Percentiles rank a stretch among this genome's conserved stretches.
These are phyloP conservation scores for Amylocarpus encephaloides DNA, from an alignment of 2,329 filamentous ascomycete genomes.

Conservation along the genomic window DNA sequence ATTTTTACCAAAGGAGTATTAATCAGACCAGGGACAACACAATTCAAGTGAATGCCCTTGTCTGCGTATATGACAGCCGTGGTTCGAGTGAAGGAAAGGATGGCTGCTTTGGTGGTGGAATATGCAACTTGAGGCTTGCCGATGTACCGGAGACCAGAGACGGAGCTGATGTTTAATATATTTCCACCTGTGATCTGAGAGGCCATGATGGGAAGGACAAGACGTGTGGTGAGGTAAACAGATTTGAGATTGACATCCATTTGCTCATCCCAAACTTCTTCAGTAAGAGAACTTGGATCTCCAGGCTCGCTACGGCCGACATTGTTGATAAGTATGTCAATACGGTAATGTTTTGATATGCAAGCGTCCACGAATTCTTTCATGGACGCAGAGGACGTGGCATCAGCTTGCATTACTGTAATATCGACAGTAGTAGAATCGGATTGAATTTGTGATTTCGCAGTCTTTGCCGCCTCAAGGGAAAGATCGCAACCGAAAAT, in stretches of 20 bases:
- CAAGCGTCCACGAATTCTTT: slow-evolving; percentile 47
- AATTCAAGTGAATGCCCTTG: slow-evolving; percentile 44
- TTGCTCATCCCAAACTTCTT: slow-evolving; percentile 46
- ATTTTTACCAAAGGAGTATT: slow-evolving; percentile 45
- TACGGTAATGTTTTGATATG: slow-evolving; percentile 44
- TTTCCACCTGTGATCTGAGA: slow-evolving; percentile 34
- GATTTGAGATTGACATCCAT: slow-evolving; percentile 50
- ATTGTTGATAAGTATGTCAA: slow-evolving; percentile 56
- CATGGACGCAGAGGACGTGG: slow-evolving; percentile 46
- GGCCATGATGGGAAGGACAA: slow-evolving; percentile 49
- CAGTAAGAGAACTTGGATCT: slow-evolving; percentile 41
- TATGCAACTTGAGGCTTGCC: slow-evolving; percentile 49
- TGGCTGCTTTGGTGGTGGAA: slow-evolving; percentile 44
- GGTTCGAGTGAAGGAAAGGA: slow-evolving; percentile 44
- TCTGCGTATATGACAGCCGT: slow-evolving; percentile 45
- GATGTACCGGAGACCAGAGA: slow-evolving; percentile 47
- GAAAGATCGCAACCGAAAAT: slow-evolving; percentile 47
- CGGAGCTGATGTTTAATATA: slow-evolving; percentile 43
- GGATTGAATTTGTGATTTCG: slow-evolving; percentile 31
- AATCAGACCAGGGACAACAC: slow-evolving; percentile 50
- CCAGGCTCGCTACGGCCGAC: slow-evolving; percentile 52
- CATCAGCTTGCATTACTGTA: slow-evolving; percentile 40
- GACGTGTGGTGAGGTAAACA: slow-evolving; percentile 47
- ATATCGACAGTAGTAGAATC: slow-evolving; percentile 3
- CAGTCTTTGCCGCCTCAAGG: slow-evolving; percentile 35